Evolutionary conservation across 1,139 yeast genomes (phyloP).

Genomic region (Candida pseudoviswanathii): DNA sequence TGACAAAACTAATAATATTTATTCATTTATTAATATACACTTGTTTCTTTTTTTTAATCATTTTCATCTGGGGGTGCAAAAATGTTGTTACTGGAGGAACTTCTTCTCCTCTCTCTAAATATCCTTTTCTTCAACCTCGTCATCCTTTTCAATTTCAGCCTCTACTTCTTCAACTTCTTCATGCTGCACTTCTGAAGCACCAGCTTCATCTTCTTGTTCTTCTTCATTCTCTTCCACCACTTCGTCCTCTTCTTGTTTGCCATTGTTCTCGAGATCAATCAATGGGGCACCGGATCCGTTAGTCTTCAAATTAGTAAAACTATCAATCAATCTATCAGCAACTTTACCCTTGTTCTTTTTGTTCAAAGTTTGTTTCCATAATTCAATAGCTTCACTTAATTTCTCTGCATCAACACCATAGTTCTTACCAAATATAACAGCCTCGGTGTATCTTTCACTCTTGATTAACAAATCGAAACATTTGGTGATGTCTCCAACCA

Average conservation of each 20-base stretch:
- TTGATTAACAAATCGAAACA: conserved; percentile 69
- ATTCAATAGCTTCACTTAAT: conserved; percentile 44
- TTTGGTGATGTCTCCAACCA: conserved; percentile 66
- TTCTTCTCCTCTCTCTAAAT: conserved; percentile 7
- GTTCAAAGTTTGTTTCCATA: conserved; percentile 67
- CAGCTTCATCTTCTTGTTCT: conserved; percentile 16
- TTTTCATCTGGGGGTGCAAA: not conserved
- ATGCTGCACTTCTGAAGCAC: conserved; percentile 16
- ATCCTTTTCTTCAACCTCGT: conserved; percentile 15
- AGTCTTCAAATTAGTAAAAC: conserved; percentile 28
- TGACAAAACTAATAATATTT: conserved; percentile 3
- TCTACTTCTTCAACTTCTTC: conserved; percentile 24
- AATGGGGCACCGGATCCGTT: conserved; percentile 24
- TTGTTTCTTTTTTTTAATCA: not conserved
- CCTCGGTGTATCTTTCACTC: conserved; percentile 80
- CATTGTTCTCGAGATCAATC: conserved; percentile 31
- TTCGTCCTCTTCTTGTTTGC: conserved; percentile 19
- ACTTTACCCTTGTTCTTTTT: conserved; percentile 56
- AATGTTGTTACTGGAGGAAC: not conserved
- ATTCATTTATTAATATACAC: not conserved
- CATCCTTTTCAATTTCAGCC: conserved; percentile 18
- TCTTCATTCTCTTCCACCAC: conserved; percentile 19
- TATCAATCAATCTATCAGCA: conserved; percentile 60
- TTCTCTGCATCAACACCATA: conserved; percentile 54
- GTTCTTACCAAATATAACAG: conserved; percentile 76